These are phyloP conservation scores for Stenogyne calaminthoides DNA, from an alignment of 305 asterid species.

Conservation along the genomic window DNA sequence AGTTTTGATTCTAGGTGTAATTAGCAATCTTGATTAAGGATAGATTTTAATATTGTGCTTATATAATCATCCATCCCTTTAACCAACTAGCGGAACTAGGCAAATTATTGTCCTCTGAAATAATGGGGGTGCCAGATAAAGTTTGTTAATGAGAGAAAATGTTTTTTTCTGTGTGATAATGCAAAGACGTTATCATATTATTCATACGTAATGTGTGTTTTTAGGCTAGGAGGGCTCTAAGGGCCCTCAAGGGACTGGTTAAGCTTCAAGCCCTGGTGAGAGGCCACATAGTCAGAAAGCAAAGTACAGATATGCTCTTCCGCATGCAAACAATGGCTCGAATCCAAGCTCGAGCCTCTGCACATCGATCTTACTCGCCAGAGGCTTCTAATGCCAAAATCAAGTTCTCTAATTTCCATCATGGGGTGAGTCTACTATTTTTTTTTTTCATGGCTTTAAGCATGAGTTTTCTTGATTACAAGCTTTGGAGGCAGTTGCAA, in stretches of 20 bases:
- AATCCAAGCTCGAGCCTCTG: conserved; percentile 92
- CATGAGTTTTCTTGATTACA: neutral
- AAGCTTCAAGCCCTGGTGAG: conserved; percentile 96
- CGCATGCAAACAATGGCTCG: conserved; percentile 97
- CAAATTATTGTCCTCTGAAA: neutral
- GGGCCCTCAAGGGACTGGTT: conserved; percentile 88
- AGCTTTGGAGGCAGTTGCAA: neutral
- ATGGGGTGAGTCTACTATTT: conserved; percentile 44
- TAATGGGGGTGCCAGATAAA: too few species aligned
- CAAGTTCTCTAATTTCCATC: conserved; percentile 35
- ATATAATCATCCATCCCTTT: neutral
- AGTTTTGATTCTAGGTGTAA: conserved; percentile 6
- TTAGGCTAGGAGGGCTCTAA: conserved; percentile 90
- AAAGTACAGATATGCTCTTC: conserved; percentile 86
- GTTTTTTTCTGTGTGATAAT: neutral
- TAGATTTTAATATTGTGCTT: neutral
- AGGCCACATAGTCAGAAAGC: conserved; percentile 92
- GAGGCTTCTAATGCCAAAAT: conserved; percentile 40
- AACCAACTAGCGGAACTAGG: neutral
- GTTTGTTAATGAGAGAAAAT: neutral
- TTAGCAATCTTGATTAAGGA: neutral
- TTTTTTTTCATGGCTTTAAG: neutral
- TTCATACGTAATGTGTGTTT: conserved; percentile 10
- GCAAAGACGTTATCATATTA: neutral
- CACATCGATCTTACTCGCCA: conserved; percentile 48